Base-by-base conservation (phyloP, 129 eudicot species). In the Smallanthus sonchifolius region DNA sequence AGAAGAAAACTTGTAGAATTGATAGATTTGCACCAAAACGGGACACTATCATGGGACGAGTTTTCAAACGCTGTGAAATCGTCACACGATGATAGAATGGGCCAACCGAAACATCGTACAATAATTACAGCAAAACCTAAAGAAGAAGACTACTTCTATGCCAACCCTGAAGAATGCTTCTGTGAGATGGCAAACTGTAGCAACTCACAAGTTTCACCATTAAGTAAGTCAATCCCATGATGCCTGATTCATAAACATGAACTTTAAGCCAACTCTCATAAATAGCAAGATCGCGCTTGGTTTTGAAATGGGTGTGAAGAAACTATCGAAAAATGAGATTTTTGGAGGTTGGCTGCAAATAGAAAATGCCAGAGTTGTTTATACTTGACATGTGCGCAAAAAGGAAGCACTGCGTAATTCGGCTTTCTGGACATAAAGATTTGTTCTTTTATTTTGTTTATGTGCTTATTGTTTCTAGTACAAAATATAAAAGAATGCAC, bases 81-180 rank as follows among this genome's bases (percentile, higher is more conserved):
- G 4, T 81, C 88, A 17, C 99, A 94, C 48, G 84, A 70, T 69
- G 67, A 70, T 64, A 78, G 91, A 75, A 80, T 81, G 81, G 99
- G 97, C 61, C 90, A 86, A 77, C 99, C 91, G 20, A 65, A 81
- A 34, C 57, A 8, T 20, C 86, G 99, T 6, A 83, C 48, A 47
- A 86, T 77, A 15, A 76, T 82, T 45, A 69, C 84, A 43, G 93
- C 86, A 60, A 94, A 88, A 78, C 99, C 99, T 10, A 94, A 94
- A 72, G 99, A 94, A 82, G 99, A 94, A 83, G 99, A 90, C 74
- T 94, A 94, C 75, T 94, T 94, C 45, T 94, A 94, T 69, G 91
- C 99, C 42, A 94, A 94, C 66, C 99, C 99, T 19, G 87, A 85
- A 38, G 97, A 94, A 80, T 94, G 99, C 79, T 83, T 94, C 14